These are phyloP conservation scores for Fraxinus latifolia DNA, from an alignment of 305 asterid genomes.

Conservation along the genomic window DNA sequence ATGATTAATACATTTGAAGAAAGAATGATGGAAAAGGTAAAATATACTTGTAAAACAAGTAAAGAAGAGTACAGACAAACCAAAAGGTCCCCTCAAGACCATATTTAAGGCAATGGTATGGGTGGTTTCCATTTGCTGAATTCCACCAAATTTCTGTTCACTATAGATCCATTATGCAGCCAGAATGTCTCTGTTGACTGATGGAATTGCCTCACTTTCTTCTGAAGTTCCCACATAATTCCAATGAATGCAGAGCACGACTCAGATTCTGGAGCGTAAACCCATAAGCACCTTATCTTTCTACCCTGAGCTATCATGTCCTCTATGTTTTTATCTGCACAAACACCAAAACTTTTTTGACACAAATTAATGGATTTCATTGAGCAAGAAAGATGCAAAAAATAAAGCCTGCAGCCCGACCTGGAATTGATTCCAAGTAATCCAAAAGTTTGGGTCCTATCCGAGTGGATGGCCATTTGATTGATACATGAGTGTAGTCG, in stretches of 20 bases:
- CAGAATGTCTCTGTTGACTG: slow-evolving; percentile 89
- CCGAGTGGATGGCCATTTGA: slow-evolving; percentile 84
- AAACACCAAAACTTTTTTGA: slow-evolving; percentile 11
- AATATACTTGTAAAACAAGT: background rate
- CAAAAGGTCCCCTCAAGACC: background rate
- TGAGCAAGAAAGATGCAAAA: slow-evolving; percentile 4
- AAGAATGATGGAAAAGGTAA: background rate
- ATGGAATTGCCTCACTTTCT: slow-evolving; percentile 82
- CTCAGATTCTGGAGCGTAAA: slow-evolving; percentile 66
- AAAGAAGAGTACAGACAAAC: slow-evolving; percentile 16
- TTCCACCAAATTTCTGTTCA: slow-evolving; percentile 66
- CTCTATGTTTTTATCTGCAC: slow-evolving; percentile 64
- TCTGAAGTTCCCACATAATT: slow-evolving; percentile 84
- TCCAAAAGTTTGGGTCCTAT: slow-evolving; percentile 71
- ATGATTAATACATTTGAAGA: background rate
- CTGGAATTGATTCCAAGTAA: slow-evolving; percentile 84
- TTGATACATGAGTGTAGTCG: slow-evolving; percentile 74
- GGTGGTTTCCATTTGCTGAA: slow-evolving; percentile 81
- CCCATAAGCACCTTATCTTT: slow-evolving; percentile 75
- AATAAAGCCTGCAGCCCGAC: slow-evolving; percentile 30
- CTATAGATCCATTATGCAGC: slow-evolving; percentile 78
- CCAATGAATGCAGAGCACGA: slow-evolving; percentile 80
- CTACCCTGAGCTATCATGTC: slow-evolving; percentile 77
- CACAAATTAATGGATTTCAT: background rate
- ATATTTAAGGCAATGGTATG: slow-evolving; percentile 63